Evolutionary conservation across 1,284 basidiomycete genomes (phyloP), one percentile per base, ranked within the genome.

Genomic region (Testicularia cyperi): DNA sequence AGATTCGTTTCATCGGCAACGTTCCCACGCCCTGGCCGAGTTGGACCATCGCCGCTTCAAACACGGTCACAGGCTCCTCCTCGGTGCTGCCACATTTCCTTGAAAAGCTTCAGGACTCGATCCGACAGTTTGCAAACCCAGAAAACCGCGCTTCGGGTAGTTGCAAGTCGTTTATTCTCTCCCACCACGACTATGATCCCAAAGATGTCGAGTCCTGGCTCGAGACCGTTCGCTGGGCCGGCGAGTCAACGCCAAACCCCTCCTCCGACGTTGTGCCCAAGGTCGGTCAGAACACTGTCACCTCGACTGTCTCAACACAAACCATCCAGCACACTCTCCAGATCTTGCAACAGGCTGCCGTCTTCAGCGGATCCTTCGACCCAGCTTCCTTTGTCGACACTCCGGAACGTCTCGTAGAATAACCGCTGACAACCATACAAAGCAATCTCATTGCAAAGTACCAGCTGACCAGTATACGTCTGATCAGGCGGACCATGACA

Each of bases 1-100:
- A 91, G 77, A 88, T 86, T 6, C 61, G 72, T 27, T 77, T 92
- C 86, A 89, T 94, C 58, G 89, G 88, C 14, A 85, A 84, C 5
- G 86, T 91, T 1, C 87, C 86, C 27, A 97, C 92, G 0, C 94
- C 94, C 0, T 98, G 94, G 94, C 89, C 92, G 14, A 92, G 88
- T 2, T 98, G 94, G 94, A 81, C 64, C 2, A 74, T 75, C 38
- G 73, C 73, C 12, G 68, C 68, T 1, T 70, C 68, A 5, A 40
- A 48, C 20, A 68, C 64, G 12, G 47, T 53, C 1, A 38, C 65
- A 10, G 29, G 36, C 8, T 2, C 19, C 6, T 10, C 21, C 12
- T 28, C 44, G 16, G 21, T 46, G n/a, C 34, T 58, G 0, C 27
- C 35, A 3, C 44, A 57, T 7, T 74, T 75, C 53, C 49, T 72